Base-by-base conservation (phyloP, 2,329 filamentous ascomycete species). In the Hortaea sp. region DNA sequence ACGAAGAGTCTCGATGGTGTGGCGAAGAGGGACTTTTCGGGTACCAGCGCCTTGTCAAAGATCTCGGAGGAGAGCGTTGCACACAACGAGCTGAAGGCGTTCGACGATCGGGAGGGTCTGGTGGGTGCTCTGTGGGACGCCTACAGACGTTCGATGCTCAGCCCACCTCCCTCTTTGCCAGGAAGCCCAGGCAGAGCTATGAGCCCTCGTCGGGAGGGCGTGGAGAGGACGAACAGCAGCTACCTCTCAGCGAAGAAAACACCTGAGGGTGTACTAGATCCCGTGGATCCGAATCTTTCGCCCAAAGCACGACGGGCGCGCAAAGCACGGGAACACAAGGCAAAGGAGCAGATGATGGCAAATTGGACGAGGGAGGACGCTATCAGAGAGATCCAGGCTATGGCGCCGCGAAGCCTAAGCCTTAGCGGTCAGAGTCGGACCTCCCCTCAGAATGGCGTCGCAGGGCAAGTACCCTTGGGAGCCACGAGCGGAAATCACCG, bases 331-430 rank as follows among this genome's bases (percentile, higher is more conserved):
- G n/a, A 35, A 35, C 32, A n/a, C 7, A 9, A 35, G n/a, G n/a
- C 32, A n/a, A 35, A 9, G 32, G 9, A n/a, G n/a, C 51, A 49
- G 6, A 53, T 95, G 77, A 69, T 88, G 47, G 72, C 77, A 13
- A 78, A 85, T 41, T 95, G 90, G 90, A 84, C 80, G 35, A 81
- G 82, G 59, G 88, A 94, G 20, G 68, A 72, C 10, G 85, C 84
- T 30, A 69, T 92, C 44, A 77, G 81, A 7, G 73, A 78, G 34
- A 75, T 86, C 42, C 79, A 84, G 49, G 79, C 72, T 48, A 49
- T 51, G 42, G 52, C 48, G 13, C 81, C 81, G 56, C 85, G 82
- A 56, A 79, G 85, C 0, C 77, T 78, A 9, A 94, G 88, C 4
- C 69, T 94, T 45, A 85, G 73, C 45, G 88, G 87, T 20, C 32